Base-by-base conservation (phyloP, 164 flowering plant genomes). In the Dillenia suffruticosa region DNA sequence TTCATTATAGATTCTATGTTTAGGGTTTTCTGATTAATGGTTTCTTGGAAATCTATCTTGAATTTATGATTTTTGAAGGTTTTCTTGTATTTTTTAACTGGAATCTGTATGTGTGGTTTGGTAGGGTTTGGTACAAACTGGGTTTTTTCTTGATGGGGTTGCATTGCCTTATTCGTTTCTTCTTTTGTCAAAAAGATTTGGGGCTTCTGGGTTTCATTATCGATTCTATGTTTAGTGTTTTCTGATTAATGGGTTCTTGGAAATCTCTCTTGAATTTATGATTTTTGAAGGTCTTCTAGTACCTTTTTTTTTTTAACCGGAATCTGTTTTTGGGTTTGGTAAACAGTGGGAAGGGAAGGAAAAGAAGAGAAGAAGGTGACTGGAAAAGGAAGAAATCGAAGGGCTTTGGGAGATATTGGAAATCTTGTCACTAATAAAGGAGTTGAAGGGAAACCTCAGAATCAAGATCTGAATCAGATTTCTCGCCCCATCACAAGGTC, bases 381-480 rank as follows among this genome's bases (percentile, higher is more conserved):
- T 10, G 57, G 50, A 7, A 65, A 72, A 40, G 72, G 63, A 14
- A 68, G 57, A 16, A 72, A 55, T 45, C 58, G 74, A 16, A 63
- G 70, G 26, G 76, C 60, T 5, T 56, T 75, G 2, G 61, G 68
- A 44, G 79, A 75, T 46, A 75, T 75, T 16, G 76, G 76, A 12
- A 76, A 76, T 61, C 54, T 76, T 14, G 79, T 55, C 5, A 10
- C 64, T 17, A 51, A 32, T 46, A 58, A 50, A 10, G 71, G 44
- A 5, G 57, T 43, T 44, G 72, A 62, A 3, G 73, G 64, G 14
- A 71, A 69, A 50, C 69, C 53, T 0, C 62, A 51, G 9, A 59
- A 49, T 47, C 64, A 63, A 40, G 52, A 48, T 0, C 65, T 19
- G 9, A 63, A 49, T 47, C 64, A 63, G 46, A 57, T 72, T 61